Conservation (phyloP, 2,329 filamentous ascomycete genomes). For the Tolypocladium endophyticum region DNA sequence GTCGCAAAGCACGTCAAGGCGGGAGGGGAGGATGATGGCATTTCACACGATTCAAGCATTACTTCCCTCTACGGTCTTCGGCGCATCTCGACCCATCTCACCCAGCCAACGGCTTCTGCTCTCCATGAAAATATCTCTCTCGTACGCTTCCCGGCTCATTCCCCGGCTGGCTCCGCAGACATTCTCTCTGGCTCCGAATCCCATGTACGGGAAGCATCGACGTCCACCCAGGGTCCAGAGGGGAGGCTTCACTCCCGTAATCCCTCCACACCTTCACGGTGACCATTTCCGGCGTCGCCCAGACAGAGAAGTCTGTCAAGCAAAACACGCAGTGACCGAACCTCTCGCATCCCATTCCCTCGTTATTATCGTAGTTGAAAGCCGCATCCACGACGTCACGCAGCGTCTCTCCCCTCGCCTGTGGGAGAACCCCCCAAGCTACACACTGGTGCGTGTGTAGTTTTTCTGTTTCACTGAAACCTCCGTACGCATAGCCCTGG, state of each 20-base stretch:
- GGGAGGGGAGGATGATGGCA: no score
- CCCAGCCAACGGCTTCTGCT: not conserved
- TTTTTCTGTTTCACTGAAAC: not conserved
- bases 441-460: not conserved
- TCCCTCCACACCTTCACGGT: not conserved
- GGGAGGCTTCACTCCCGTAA: not conserved
- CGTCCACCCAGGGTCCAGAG: not conserved
- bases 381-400: not conserved
- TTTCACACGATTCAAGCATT: no score
- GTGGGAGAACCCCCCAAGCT: not conserved
- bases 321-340: not conserved
- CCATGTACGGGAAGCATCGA: not conserved
- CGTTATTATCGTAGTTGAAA: not conserved
- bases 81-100: not conserved
- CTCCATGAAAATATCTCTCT: not conserved
- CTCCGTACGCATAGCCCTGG: not conserved
- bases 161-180: not conserved
- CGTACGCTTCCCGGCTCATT: not conserved
- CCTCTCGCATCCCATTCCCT: not conserved
- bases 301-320: not conserved
- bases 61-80: no score
- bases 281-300: not conserved
- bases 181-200: not conserved
- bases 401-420: not conserved
- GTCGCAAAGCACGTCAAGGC: no score